Base-by-base conservation (phyloP, 352 stramenopile species). In the Phytophthora citricola region DNA sequence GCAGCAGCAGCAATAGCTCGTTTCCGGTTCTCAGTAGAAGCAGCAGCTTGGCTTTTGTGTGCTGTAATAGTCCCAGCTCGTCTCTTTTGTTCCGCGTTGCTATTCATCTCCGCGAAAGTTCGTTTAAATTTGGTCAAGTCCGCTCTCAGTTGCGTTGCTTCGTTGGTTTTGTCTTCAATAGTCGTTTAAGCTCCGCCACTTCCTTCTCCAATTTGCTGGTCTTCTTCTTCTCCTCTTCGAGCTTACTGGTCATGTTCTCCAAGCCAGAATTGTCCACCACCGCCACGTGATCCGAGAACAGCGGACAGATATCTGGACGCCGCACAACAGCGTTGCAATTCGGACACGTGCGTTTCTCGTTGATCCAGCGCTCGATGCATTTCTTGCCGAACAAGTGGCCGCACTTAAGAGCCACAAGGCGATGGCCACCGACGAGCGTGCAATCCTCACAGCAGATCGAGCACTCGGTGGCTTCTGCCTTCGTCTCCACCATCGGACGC, bases 341-440 rank as follows among this genome's bases (percentile, higher is more conserved):
- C 1, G 85, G 85, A 70, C 85, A 94, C 54, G 72, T 80, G 41
- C 77, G 81, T 22, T 71, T 76, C 57, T 90, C 79, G 41, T 31
- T 53, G 34, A 91, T 68, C 85, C 85, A 94, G 38, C 80, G 79
- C 43, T 94, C 81, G 52, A 93, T 93, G 61, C 84, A 93, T 40
- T 78, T 77, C 17, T 81, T 88, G 24, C 85, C 85, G 51, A 92
- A 94, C 14, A 92, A 64, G 48, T 94, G 85, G 32, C 85, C 85
- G 59, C 85, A 94, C 22, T 62, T 66, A 9, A 94, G 81, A 53
- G 80, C 84, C 52, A 83, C 84, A 40, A 94, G 78, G 1, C 85
- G 83, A 55, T 94, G 85, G n/a, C 71, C 60, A 0, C 85, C 85
- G 6, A 73, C 43, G 5, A 82, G 61, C 9, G 79, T 89, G 59